Conservation (phyloP, 2,329 filamentous ascomycete genomes). For the Colletotrichum sp. region DNA sequence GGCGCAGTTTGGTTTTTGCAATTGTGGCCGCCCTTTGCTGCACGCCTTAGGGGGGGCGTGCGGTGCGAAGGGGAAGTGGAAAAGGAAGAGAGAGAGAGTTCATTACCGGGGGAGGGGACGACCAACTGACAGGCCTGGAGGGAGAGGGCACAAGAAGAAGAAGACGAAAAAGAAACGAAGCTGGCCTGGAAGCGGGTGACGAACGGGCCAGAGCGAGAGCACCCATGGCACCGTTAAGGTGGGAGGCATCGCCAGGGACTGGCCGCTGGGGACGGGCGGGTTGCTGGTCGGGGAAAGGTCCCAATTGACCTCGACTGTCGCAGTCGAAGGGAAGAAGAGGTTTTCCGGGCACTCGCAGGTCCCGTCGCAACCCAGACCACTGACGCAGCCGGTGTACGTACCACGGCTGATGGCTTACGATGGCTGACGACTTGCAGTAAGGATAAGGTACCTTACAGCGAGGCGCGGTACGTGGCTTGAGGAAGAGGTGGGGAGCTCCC, state of each 20-base stretch:
- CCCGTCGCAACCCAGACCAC: background rate
- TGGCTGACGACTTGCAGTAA: background rate
- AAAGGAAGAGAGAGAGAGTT: background rate
- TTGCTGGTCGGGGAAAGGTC: background rate
- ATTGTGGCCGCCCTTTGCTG: background rate
- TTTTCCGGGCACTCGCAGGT: background rate
- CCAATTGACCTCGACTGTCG: background rate
- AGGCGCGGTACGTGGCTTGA: background rate
- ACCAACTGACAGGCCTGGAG: background rate
- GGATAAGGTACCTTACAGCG: background rate
- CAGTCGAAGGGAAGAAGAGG: background rate
- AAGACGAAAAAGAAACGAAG: background rate
- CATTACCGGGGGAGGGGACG: background rate
- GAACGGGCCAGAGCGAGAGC: background rate
- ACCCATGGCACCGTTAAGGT: background rate
- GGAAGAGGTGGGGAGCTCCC: background rate
- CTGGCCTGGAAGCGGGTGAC: background rate
- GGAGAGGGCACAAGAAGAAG: background rate
- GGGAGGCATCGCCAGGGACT: background rate
- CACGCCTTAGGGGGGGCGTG: background rate
- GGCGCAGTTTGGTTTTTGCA: background rate
- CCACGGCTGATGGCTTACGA: background rate
- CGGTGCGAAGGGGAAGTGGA: background rate
- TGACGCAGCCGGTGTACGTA: background rate
- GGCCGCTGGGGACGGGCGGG: background rate